Base-by-base conservation (phyloP, 768 basidiomycete species). In the Naganishia vaughanmartiniae region DNA sequence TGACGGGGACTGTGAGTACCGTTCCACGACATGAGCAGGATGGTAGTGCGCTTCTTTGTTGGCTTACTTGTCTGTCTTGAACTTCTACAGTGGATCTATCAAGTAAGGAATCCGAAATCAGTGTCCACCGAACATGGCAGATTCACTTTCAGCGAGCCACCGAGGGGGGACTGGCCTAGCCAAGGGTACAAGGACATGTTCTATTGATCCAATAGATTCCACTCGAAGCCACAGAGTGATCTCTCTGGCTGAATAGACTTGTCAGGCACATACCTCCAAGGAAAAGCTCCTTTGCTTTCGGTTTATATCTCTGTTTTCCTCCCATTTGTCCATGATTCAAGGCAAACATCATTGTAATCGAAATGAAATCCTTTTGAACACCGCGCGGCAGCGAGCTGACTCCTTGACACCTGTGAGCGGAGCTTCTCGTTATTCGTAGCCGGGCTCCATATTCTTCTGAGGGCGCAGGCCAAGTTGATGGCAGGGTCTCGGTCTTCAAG, bases 1-100 rank as follows among this genome's bases (percentile, higher is more conserved):
- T 58, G 15, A 31, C 56, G 14, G 56, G 58, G 24, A 34, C n/a
- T 31, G 68, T 69, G 34, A 46, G 68, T 56, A n/a, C 53, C n/a
- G 24, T 33, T n/a, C n/a, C n/a, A n/a, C n/a, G n/a, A n/a, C n/a
- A n/a, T n/a, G n/a, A n/a, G n/a, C n/a, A n/a, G n/a, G n/a, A n/a
- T n/a, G n/a, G n/a, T n/a, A n/a, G n/a, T n/a, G n/a, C n/a, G n/a
- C n/a, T n/a, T n/a, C n/a, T n/a, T n/a, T n/a, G n/a, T n/a, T n/a
- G n/a, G n/a, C n/a, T n/a, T n/a, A n/a, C n/a, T n/a, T n/a, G n/a
- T n/a, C n/a, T n/a, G n/a, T n/a, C n/a, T n/a, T n/a, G n/a, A n/a
- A n/a, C 48, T 51, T 51, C 4, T n/a, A 4, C 48, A 51, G 48
- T 51, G 48, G 48, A 21, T 51, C 4, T 51, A 51, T 26, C 48